A percentile compares a stretch with the other conserved stretches of the same genome.
These are phyloP conservation scores for Verruconis gallopava DNA, from an alignment of 2,329 filamentous ascomycete species.

Conservation along the genomic window DNA sequence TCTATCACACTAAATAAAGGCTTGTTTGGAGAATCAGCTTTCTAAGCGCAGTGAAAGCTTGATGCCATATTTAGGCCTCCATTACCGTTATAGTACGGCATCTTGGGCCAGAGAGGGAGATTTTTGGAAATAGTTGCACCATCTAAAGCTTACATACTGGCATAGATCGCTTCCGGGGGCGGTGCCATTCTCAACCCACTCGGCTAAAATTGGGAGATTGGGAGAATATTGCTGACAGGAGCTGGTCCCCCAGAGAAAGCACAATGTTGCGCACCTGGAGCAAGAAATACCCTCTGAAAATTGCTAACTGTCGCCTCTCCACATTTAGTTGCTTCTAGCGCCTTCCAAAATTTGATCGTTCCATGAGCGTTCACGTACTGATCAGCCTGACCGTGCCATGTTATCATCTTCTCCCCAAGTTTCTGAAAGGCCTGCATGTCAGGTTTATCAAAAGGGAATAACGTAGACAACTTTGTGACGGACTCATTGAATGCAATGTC, in stretches of 20 bases:
- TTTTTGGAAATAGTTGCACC: not conserved
- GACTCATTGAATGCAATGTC: constrained; percentile 2
- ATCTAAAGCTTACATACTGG: not conserved
- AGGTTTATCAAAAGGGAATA: constrained; percentile 11
- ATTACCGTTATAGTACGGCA: not conserved
- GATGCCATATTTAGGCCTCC: not conserved
- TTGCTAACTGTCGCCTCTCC: not conserved
- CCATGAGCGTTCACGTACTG: constrained; percentile 1
- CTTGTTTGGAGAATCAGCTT: too few relatives aligned
- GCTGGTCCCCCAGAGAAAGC: not conserved
- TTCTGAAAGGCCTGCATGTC: constrained; percentile 5
- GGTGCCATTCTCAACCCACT: constrained; percentile 9
- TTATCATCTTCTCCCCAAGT: constrained; percentile 6
- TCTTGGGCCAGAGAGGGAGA: not conserved
- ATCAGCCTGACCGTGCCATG: constrained; percentile 8
- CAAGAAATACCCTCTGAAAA: constrained; percentile 6
- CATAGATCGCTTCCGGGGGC: constrained; percentile 10
- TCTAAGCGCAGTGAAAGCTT: not conserved
- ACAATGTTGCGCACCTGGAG: constrained; percentile 8
- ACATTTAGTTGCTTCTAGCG: constrained; percentile 7
- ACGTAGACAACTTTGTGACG: not conserved
- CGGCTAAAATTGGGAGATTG: constrained; percentile 4
- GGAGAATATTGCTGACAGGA: not conserved
- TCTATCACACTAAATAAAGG: too few relatives aligned
- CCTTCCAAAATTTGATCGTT: constrained; percentile 3